Percentiles rank a stretch among this genome's conserved stretches.
phyloP scores from a whole-genome alignment of 2,329 filamentous ascomycete genomes.

The Xylogone sp. region DNA sequence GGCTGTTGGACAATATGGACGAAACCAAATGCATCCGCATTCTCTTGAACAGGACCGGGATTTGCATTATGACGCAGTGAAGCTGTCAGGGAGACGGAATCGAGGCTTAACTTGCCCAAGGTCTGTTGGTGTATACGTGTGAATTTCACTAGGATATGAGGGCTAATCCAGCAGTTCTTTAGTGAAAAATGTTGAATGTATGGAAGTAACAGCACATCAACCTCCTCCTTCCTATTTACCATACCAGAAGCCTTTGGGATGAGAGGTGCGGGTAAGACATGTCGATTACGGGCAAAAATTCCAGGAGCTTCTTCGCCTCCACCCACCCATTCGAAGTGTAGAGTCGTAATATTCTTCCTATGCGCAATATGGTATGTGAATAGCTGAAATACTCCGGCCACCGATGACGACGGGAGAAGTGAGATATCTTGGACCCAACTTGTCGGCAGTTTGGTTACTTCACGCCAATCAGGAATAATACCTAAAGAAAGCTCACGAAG shows the following conservation, averaged over 20 bases:
- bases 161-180: slow-evolving; percentile 66
- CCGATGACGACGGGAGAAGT: slow-evolving; percentile 48
- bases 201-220: slow-evolving; percentile 46
- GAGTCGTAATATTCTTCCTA: slow-evolving; percentile 47
- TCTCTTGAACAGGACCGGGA: slow-evolving; percentile 10
- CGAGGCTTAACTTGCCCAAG: slow-evolving; percentile 52
- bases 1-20: not conserved
- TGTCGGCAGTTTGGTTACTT: slow-evolving; percentile 48
- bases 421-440: slow-evolving; percentile 44
- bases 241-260: slow-evolving; percentile 30
- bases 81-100: slow-evolving; percentile 62
- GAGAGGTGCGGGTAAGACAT: slow-evolving; percentile 58
- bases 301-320: slow-evolving; percentile 66
- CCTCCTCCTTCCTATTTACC: slow-evolving; percentile 20
- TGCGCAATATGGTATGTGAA: slow-evolving; percentile 46
- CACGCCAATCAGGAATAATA: slow-evolving; percentile 64
- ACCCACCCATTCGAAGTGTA: slow-evolving; percentile 64
- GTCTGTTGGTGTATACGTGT: slow-evolving; percentile 43
- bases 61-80: slow-evolving; percentile 26
- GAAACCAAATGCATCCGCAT: not conserved
- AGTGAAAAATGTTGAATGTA: slow-evolving; percentile 56
- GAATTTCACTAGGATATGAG: slow-evolving; percentile 50
- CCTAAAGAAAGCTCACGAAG: slow-evolving; percentile 53
- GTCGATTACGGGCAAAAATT: slow-evolving; percentile 55
- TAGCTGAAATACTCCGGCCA: slow-evolving; percentile 47